Base-by-base conservation (phyloP, 1,284 basidiomycete species). In the Phlebopus sp. region DNA sequence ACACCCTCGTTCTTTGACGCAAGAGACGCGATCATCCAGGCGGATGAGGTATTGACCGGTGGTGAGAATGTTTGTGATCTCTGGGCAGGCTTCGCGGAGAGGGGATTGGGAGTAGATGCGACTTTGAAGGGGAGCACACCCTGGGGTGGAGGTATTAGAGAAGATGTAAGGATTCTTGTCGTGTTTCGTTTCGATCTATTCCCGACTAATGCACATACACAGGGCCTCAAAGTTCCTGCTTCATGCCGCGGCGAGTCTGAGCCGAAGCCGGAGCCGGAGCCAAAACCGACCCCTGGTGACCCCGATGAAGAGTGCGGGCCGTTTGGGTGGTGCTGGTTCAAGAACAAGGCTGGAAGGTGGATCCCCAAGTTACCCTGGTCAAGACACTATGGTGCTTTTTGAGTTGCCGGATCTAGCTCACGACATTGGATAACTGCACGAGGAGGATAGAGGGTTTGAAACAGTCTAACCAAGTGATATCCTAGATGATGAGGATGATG, bases 1-100 rank as follows among this genome's bases (percentile, higher is more conserved):
- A 78, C 87, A 45, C 95, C 94, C 4, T 78, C 79, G 47, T 97
- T 97, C 87, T 90, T 95, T 60, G 84, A 93, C 56, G 90, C 93
- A 10, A 84, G 95, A 51, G 86, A 94, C 67, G 93, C 94, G 17
- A 96, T 98, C 65, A 81, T 98, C 59, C 82, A 91, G 60, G 94
- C 95, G n/a, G 95, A 97, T 69, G 73, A 91, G 67, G 72, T 89
- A 39, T 78, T 96, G 49, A 97, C 95, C 1, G 90, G 86, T 17
- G 95, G 96, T 13, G 90, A 91, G 76, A 97, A 98, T 76, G 75
- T 78, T 59, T 98, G 96, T 69, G 73, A 78, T n/a, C 72, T 98
- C 53, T 97, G 92, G 93, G 72, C 79, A 52, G 91, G 82, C 37
- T 98, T 98, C 64, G 78, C 89, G 14, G 72, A 79, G 59, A 79